Conservation (phyloP, 2,329 filamentous ascomycete genomes). For the Didymella exigua region DNA sequence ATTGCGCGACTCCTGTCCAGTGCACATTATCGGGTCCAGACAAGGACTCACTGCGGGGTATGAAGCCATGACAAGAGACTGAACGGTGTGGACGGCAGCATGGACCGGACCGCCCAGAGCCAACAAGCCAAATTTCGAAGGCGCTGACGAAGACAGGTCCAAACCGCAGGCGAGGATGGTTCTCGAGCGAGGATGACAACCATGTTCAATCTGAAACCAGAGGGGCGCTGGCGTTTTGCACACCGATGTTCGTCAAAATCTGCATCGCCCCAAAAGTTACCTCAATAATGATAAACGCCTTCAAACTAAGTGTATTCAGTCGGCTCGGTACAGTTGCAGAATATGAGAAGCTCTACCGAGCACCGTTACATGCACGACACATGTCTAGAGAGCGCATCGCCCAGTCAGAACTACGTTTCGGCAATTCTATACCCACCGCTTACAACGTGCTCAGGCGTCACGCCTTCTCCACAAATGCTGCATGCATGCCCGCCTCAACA, state of each 20-base stretch:
- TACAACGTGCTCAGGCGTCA: constrained; percentile 27
- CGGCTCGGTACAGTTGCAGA: neutral
- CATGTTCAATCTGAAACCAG: neutral
- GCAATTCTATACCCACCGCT: neutral
- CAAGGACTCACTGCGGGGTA: constrained; percentile 14
- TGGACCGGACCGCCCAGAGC: constrained; percentile 21
- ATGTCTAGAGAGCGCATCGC: neutral
- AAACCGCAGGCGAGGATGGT: neutral
- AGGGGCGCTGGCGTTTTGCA: neutral
- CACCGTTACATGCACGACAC: neutral
- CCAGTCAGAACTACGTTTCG: neutral
- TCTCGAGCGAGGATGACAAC: neutral
- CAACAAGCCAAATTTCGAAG: neutral
- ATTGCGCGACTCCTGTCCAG: constrained; percentile 9
- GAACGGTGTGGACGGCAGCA: constrained; percentile 13
- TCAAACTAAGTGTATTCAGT: neutral
- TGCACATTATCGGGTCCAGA: constrained; percentile 8
- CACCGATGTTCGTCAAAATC: neutral
- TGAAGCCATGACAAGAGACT: neutral
- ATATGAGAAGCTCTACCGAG: neutral
- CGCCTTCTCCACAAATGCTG: constrained; percentile 21
- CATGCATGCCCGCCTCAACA: constrained; percentile 30
- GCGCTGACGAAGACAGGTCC: constrained; percentile 3
- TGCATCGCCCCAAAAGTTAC: too few species aligned
- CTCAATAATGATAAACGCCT: neutral